Percentiles rank a stretch among this genome's conserved stretches.
These are phyloP conservation scores for Cryptococcus sp. DNA, from an alignment of 1,284 basidiomycete genomes.

Conservation along the genomic window DNA sequence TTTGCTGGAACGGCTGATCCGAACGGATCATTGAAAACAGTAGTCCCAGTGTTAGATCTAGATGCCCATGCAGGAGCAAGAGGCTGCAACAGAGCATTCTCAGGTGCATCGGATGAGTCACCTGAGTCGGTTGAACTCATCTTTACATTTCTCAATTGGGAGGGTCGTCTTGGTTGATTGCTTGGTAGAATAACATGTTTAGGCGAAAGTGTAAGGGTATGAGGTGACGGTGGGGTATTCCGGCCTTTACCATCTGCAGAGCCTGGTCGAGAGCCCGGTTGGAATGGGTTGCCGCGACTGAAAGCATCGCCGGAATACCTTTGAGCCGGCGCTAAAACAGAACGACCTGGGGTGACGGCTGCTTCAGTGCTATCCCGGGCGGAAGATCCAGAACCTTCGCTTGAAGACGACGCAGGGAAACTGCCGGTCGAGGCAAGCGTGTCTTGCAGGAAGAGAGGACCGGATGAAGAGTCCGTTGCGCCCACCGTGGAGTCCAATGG, in stretches of 20 bases:
- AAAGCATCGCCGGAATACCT: slow-evolving; percentile 16
- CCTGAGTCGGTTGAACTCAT: slow-evolving; percentile 33
- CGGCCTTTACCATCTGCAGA: slow-evolving; percentile 21
- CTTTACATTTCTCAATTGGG: slow-evolving; percentile 43
- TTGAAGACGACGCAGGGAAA: slow-evolving; percentile 11
- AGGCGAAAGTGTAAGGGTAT: slow-evolving; percentile 27
- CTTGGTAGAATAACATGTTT: slow-evolving; percentile 22
- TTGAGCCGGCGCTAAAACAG: slow-evolving; percentile 16
- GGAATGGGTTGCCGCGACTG: slow-evolving; percentile 25
- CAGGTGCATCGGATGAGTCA: slow-evolving; percentile 14
- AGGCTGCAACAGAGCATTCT: slow-evolving; percentile 14
- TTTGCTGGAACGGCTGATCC: background rate
- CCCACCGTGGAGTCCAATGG: background rate
- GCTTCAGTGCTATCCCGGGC: background rate
- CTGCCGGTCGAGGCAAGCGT: slow-evolving; percentile 24
- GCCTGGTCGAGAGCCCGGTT: slow-evolving; percentile 11
- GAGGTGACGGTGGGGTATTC: slow-evolving; percentile 32
- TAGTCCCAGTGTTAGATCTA: slow-evolving; percentile 4
- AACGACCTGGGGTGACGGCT: slow-evolving; percentile 3
- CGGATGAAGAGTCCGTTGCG: slow-evolving; percentile 4
- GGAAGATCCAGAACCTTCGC: background rate
- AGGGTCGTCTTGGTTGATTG: slow-evolving; percentile 42
- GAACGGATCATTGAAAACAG: slow-evolving; percentile 44
- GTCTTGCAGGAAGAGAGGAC: slow-evolving; percentile 24
- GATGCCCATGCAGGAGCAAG: slow-evolving; percentile 33